Evolutionary conservation across 768 basidiomycete species (phyloP), one percentile per base, ranked within the genome.

Genomic region (Psilocybe cyanescens): DNA sequence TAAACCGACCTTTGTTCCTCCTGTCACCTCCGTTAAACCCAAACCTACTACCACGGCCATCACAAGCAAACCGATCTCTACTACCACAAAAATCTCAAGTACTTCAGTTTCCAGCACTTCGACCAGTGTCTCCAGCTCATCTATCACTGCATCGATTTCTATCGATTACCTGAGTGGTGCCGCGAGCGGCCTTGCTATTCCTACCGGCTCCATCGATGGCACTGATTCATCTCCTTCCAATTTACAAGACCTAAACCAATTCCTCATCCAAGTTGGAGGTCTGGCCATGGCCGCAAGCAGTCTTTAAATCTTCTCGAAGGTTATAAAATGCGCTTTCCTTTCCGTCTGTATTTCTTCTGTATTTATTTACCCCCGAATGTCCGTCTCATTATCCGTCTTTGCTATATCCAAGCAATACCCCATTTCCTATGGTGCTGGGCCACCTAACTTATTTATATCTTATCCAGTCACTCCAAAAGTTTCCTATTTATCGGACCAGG

Each of bases 191-290:
- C 62, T 75, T 49, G 72, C 76, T 17, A 58, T 71, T 28, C 61
- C 79, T 39, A 63, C 73, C 56, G 75, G 79, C 35, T 62, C 72
- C 52, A 51, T 72, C 39, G 66, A 61, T 16, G 7, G 41, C 41
- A 50, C 24, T 1, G 5, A 41, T 16, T 17, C 55, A 1, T 41
- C 45, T 7, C 30, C 46, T 6, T 58, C 77, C 52, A 61, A 72
- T 50, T 41, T 72, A 16, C 61, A 59, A 14, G 57, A 46, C 24
- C 62, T 83, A 16, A 73, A 76, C 53, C 58, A 74, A 50, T 68
- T 74, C 19, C 19, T 83, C 35, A 57, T 82, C 44, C 69, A 69
- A 19, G 17, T 83, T 16, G 79, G 73, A 5, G 72, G 68, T 8
- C 44, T 79, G 37, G 65, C 70, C 30, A 65, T 71, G 24, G 70